Evolutionary conservation across 2,329 filamentous ascomycete genomes (phyloP).

Genomic region (Hypocrella siamensis): DNA sequence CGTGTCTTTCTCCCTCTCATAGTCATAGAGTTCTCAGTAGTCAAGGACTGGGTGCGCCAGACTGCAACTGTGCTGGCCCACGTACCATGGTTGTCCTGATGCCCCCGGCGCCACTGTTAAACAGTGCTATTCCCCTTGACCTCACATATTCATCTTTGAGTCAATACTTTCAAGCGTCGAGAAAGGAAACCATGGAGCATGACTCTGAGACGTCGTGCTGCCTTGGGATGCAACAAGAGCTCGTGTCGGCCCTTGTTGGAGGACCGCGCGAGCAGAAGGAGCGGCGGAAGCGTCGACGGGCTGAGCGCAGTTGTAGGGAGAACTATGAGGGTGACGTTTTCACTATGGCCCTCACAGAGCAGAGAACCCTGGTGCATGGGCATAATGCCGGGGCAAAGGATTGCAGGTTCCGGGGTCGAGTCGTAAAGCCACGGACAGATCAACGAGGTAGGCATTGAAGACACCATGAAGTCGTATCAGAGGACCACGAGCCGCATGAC

Average conservation of each 20-base stretch:
- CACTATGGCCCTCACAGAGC: slow-evolving; percentile 41
- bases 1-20: no score
- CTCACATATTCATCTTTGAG: slow-evolving; percentile 39
- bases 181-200: slow-evolving; percentile 16
- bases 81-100: slow-evolving; percentile 54
- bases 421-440: no score
- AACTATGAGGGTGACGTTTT: slow-evolving; percentile 41
- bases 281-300: slow-evolving; percentile 45
- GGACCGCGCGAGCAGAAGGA: slow-evolving; percentile 46
- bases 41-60: slow-evolving; percentile 50
- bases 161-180: slow-evolving; percentile 19
- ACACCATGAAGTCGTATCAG: no score
- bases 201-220: slow-evolving; percentile 29
- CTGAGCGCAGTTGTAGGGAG: slow-evolving; percentile 47
- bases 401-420: no score
- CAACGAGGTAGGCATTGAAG: no score
- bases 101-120: slow-evolving; percentile 61
- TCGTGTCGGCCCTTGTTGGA: slow-evolving; percentile 45
- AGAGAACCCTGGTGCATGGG: slow-evolving; percentile 33
- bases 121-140: slow-evolving; percentile 52
- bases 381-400: slow-evolving; percentile 2
- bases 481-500: no score
- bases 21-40: slow-evolving; percentile 32
- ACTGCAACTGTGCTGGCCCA: slow-evolving; percentile 51
- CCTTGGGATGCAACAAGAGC: slow-evolving; percentile 31